Conservation (phyloP, 2,329 filamentous ascomycete species). For the Capronia americana region DNA sequence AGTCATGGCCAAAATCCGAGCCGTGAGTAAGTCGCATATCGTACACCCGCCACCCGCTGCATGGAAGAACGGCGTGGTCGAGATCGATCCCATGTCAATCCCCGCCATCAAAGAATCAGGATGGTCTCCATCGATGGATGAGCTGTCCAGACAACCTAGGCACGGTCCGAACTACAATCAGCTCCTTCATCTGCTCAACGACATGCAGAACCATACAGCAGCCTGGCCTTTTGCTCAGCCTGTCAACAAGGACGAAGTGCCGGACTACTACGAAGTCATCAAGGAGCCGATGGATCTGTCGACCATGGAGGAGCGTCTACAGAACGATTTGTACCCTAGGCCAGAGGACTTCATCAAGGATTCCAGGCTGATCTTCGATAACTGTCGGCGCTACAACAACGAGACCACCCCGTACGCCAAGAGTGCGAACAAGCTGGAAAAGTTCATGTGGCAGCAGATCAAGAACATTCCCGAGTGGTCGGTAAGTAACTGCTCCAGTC, state of each 20-base stretch:
- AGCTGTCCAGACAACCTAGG: constrained; percentile 89
- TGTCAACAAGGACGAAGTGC: constrained; percentile 92
- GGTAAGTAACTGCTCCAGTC: constrained; percentile 47
- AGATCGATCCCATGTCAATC: constrained; percentile 85
- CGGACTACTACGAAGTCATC: constrained; percentile 99
- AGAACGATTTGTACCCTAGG: constrained; percentile 87
- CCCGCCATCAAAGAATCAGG: constrained; percentile 88
- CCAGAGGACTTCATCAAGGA: constrained; percentile 94
- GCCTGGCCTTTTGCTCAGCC: constrained; percentile 95
- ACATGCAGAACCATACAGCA: constrained; percentile 90
- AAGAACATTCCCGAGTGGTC: constrained; percentile 93
- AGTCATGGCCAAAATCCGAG: constrained; percentile 91
- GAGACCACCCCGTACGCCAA: constrained; percentile 95
- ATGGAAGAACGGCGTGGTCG: constrained; percentile 76
- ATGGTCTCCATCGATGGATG: constrained; percentile 98
- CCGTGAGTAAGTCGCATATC: constrained; percentile 85
- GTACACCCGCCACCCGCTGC: constrained; percentile 83
- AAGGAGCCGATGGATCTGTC: constrained; percentile 95
- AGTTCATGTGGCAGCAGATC: constrained; percentile 94
- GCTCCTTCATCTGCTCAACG: constrained; percentile 88
- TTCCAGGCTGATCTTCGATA: constrained; percentile 87
- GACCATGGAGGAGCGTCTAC: constrained; percentile 95
- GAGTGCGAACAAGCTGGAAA: constrained; percentile 88
- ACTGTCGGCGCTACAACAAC: constrained; percentile 95
- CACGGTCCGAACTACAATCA: constrained; percentile 97